Percentiles rank a stretch among this genome's conserved stretches.
phyloP scores from a whole-genome alignment of 2,329 filamentous ascomycete genomes.

The Ilyonectria mors-panacis region DNA sequence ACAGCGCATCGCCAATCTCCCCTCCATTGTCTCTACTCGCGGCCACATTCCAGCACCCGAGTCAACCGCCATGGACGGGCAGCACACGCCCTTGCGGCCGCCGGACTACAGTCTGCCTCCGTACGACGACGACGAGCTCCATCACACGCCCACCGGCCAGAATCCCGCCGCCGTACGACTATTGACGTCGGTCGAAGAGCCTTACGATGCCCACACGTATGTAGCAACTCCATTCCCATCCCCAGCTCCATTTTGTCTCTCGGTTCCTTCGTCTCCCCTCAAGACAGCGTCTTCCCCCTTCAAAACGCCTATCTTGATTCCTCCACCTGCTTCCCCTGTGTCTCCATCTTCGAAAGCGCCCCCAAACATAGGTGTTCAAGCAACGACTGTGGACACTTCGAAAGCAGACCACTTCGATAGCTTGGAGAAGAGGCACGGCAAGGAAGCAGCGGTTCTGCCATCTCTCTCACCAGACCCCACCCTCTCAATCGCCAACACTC shows the following conservation, averaged over 20 bases:
- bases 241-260: constrained; percentile 11
- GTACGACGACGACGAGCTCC: constrained; percentile 67
- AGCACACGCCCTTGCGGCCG: constrained; percentile 65
- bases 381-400: constrained; percentile 14
- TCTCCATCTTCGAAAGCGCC: constrained; percentile 27
- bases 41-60: constrained; percentile 50
- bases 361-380: constrained; percentile 19
- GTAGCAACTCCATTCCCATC: constrained; percentile 55
- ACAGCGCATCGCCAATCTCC: constrained; percentile 28
- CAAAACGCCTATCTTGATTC: constrained; percentile 36
- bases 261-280: constrained; percentile 16
- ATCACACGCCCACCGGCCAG: constrained; percentile 62
- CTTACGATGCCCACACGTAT: constrained; percentile 68
- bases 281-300: constrained; percentile 33
- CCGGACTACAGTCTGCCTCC: constrained; percentile 71
- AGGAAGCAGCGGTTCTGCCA: constrained; percentile 22
- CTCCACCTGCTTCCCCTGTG: constrained; percentile 31
- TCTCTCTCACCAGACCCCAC: constrained; percentile 31
- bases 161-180: constrained; percentile 71
- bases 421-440: constrained; percentile 10
- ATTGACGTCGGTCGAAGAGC: constrained; percentile 74
- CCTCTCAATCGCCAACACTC: constrained; percentile 29
- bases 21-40: constrained; percentile 38
- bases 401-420: constrained; percentile 25
- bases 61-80: constrained; percentile 62